These are phyloP conservation scores for Inonotus obliquus DNA, from an alignment of 1,284 basidiomycete genomes.

Conservation along the genomic window DNA sequence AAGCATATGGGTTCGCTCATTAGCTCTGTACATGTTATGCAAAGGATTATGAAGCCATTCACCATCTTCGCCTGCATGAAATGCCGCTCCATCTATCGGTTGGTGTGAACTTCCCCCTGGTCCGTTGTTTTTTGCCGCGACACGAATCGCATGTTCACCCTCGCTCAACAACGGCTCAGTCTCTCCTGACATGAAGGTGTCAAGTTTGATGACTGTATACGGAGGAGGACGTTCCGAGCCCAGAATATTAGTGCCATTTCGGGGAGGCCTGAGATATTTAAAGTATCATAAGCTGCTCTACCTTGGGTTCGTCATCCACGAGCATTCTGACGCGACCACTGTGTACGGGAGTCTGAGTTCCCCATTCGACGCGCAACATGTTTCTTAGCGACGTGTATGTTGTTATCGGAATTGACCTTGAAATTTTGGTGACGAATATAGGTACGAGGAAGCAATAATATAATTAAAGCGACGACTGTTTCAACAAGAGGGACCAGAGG, in stretches of 20 bases:
- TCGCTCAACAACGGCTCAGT: neutral
- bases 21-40: neutral
- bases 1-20: neutral
- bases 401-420: too few species aligned
- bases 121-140: neutral
- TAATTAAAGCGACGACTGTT: too few species aligned
- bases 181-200: neutral
- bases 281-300: neutral
- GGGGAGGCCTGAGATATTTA: neutral
- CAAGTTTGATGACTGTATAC: neutral
- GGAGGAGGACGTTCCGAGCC: neutral
- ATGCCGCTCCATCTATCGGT: constrained; percentile 7
- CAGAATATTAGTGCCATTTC: too few species aligned
- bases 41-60: neutral
- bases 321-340: neutral
- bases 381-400: too few species aligned
- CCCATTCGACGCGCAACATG: neutral
- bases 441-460: too few species aligned
- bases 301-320: neutral
- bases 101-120: neutral
- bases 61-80: constrained; percentile 5
- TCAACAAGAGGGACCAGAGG: too few species aligned
- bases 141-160: neutral
- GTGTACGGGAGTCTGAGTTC: neutral
- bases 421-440: too few species aligned